Evolutionary conservation across 768 basidiomycete genomes (phyloP), one percentile per base, ranked within the genome.

Genomic region (Termitomyces sp.): DNA sequence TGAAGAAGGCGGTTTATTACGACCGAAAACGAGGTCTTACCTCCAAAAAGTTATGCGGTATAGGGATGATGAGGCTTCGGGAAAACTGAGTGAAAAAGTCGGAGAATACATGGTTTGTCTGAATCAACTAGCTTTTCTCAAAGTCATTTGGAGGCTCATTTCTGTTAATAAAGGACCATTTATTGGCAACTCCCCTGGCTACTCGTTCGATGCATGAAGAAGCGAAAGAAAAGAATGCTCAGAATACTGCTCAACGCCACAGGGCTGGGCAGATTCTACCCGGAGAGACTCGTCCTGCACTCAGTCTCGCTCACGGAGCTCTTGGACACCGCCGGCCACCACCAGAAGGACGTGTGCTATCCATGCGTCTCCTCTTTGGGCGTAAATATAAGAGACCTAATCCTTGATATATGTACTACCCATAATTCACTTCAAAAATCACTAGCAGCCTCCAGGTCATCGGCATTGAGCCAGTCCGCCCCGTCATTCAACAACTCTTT

Each of bases 21-120:
- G 91, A 41, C 75, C 82, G 41, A 78, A 78, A 67, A 93, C 91
- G 23, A 77, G 87, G 56, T 85, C 83, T 79, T 92, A 90, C 68
- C 71, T 93, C 38, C 82, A 86, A 63, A 92, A 92, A 69, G 77
- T 86, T 4, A 71, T 93, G 21, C 83, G 75, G 52, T 93, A 80
- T 67, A 77, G 86, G 52, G 71, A 75, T 17, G 61, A 65, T 29
- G 73, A 73, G 56, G 84, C 83, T 25, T 63, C 80, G 9, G 56
- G 65, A 10, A 74, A 80, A 23, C 66, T 93, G 25, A 76, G 77
- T 54, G 66, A 73, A 59, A 88, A 86, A 65, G 86, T 84, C 5
- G 74, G 76, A 29, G 76, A 80, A 43, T 85, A 92, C 69, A 81
- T 86, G 59, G 91, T 92, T 65, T 64, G 88, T 77, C 16, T 12